Conservation (phyloP, 139 green algal genomes). For the Chlorella sorokiniana region DNA sequence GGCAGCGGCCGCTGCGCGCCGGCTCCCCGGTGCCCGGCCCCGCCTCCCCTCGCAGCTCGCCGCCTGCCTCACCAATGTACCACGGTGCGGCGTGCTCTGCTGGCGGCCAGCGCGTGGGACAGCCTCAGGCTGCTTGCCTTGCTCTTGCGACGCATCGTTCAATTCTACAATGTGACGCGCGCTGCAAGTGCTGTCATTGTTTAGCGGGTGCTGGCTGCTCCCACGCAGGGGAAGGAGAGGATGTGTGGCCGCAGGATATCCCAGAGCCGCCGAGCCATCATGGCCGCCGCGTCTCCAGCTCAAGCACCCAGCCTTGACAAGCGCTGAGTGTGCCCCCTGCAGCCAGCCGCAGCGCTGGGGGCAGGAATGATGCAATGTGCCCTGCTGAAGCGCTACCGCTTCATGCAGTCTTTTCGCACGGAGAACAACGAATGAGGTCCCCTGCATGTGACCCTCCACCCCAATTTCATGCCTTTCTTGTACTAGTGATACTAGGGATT, state of each 20-base stretch:
- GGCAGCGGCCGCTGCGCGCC: background rate
- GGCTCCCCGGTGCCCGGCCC: background rate
- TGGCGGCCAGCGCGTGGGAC: background rate
- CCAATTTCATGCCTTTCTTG: too few species aligned
- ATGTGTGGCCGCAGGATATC: constrained; percentile 6
- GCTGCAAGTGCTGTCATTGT: too few species aligned
- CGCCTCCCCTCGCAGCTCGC: constrained; percentile 8
- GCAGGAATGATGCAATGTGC: too few species aligned
- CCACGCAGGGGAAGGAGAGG: constrained; percentile 5
- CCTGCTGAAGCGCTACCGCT: too few species aligned
- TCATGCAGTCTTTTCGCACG: too few species aligned
- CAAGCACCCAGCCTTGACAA: background rate
- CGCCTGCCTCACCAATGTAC: constrained; percentile 2
- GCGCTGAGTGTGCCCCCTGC: too few species aligned
- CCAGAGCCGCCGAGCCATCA: background rate
- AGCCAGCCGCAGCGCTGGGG: too few species aligned
- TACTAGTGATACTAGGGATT: too few species aligned
- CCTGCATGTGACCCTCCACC: too few species aligned
- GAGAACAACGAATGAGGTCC: too few species aligned
- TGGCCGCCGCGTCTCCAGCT: background rate
- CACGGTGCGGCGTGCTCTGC: background rate
- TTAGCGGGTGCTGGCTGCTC: background rate
- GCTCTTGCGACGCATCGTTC: too few species aligned
- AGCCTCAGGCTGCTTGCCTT: background rate
- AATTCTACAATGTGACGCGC: background rate